Evolutionary conservation across 1,284 basidiomycete genomes (phyloP).

Genomic region (Ustilago lituana): DNA sequence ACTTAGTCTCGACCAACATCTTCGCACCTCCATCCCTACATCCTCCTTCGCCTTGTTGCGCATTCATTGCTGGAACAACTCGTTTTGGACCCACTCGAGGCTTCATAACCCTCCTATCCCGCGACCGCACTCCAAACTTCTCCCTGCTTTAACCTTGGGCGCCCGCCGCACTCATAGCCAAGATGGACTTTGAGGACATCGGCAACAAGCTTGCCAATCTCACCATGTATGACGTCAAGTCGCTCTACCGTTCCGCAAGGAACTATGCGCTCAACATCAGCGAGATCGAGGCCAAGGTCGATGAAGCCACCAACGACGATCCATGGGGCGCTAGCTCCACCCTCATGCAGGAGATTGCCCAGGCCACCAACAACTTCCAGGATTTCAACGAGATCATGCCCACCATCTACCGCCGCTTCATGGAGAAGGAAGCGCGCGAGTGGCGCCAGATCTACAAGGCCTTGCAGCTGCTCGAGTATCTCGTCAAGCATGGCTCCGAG

Average conservation of each 20-base stretch:
- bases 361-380: slow-evolving; percentile 94
- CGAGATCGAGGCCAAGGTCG: slow-evolving; percentile 96
- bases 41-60: neutral
- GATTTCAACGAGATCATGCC: slow-evolving; percentile 99
- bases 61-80: no score
- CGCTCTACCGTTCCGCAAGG: slow-evolving; percentile 60
- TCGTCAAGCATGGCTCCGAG: slow-evolving; percentile 97
- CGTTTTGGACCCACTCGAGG: no score
- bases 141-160: neutral
- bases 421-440: slow-evolving; percentile 93
- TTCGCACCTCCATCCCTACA: neutral
- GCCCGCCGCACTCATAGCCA: slow-evolving; percentile 1
- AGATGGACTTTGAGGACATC: slow-evolving; percentile 47
- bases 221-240: slow-evolving; percentile 66
- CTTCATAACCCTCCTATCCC: no score
- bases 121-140: neutral
- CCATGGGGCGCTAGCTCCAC: slow-evolving; percentile 98
- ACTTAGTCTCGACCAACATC: neutral
- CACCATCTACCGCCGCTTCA: slow-evolving; percentile 83
- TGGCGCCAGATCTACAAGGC: slow-evolving; percentile 99
- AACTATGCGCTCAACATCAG: slow-evolving; percentile 85
- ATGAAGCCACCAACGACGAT: slow-evolving; percentile 97
- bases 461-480: slow-evolving; percentile 91
- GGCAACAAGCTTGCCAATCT: slow-evolving; percentile 64
- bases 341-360: slow-evolving; percentile 97